phyloP scores from a whole-genome alignment of 106 monocot genomes.

The Posidonia australis region DNA sequence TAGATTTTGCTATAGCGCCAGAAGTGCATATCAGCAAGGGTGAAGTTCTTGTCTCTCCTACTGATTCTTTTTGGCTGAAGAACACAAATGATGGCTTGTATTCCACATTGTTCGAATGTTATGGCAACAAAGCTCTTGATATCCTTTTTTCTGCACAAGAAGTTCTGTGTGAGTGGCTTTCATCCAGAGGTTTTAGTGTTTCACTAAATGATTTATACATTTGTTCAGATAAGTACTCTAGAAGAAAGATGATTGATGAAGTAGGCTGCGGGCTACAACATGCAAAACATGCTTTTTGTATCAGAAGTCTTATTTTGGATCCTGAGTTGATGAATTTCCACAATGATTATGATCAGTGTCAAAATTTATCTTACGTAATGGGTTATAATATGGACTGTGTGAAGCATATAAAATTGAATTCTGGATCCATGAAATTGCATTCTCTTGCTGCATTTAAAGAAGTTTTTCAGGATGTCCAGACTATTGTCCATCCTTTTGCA shows the following conservation, averaged over 20 bases:
- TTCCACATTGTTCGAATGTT: conserved; percentile 41
- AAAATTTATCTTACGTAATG: conserved; percentile 9
- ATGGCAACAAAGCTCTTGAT: conserved; percentile 48
- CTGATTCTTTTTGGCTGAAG: conserved; percentile 34
- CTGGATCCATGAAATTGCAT: conserved; percentile 12
- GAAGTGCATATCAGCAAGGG: conserved; percentile 18
- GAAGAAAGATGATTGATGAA: conserved; percentile 56
- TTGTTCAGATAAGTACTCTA: conserved; percentile 36
- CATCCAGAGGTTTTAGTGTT: conserved; percentile 66
- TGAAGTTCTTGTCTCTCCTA: conserved; percentile 26
- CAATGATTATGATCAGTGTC: conserved; percentile 16
- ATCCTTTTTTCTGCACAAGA: conserved; percentile 52
- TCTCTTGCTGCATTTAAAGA: conserved; percentile 55
- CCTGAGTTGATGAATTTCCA: conserved; percentile 20
- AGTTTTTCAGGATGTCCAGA: conserved; percentile 51
- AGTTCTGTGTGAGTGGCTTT: conserved; percentile 69
- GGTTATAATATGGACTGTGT: conserved; percentile 3
- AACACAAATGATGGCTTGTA: conserved; percentile 31
- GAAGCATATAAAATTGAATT: conserved; percentile 3
- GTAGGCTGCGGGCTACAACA: conserved; percentile 48
- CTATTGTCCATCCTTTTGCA: conserved; percentile 33
- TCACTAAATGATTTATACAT: conserved; percentile 70
- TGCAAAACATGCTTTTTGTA: conserved; percentile 34
- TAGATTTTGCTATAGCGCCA: conserved; percentile 21
- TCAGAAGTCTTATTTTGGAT: conserved; percentile 31